Evolutionary conservation across 2,329 filamentous ascomycete genomes (phyloP), one percentile per base, ranked within the genome.

Genomic region (Cytospora leucostoma): DNA sequence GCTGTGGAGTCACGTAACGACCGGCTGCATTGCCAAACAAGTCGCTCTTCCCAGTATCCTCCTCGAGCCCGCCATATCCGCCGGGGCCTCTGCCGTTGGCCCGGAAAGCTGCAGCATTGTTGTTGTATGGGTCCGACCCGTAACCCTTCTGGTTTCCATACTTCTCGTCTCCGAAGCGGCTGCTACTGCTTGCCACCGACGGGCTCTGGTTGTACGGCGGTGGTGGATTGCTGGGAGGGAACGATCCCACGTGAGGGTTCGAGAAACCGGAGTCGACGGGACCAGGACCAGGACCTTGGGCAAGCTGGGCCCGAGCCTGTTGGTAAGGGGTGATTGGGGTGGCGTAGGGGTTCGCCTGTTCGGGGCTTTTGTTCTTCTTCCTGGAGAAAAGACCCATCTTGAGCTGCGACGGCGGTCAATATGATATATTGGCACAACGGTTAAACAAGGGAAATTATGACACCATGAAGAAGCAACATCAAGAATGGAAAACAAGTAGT

Each of bases 31-130:
- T 72, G 3, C 72, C 73, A 65, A 92, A 91, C 4, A 92, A 80
- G 34, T 83, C 85, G 67, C 87, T 82, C 64, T 76, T 76, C 61
- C 87, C 84, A 6, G 78, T 65, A 56, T 78, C 77, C 73, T 73
- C 56, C 77, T 76, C 84, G 62, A 88, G 75, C 7, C 85, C 85
- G 40, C 87, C 86, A 67, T 89, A 89, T 34, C 86, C 86, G 54
- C 84, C 83, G 12, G 82, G 79, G 13, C 83, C 82, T 51, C 67
- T 55, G 13, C 68, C 68, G 61, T 73, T 71, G 6, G 71, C 70
- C 21, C 62, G 69, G 13, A 70, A 70, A 21, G 71, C 71, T 44
- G 68, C 65, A 27, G 72, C 69, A 37, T 74, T 71, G 66, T 21
- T 50, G 49, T 82, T 80, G 71, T 87, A 87, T 73, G 79, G 76